phyloP scores from a whole-genome alignment of 352 stramenopile genomes.

The Phytophthora hibernalis region DNA sequence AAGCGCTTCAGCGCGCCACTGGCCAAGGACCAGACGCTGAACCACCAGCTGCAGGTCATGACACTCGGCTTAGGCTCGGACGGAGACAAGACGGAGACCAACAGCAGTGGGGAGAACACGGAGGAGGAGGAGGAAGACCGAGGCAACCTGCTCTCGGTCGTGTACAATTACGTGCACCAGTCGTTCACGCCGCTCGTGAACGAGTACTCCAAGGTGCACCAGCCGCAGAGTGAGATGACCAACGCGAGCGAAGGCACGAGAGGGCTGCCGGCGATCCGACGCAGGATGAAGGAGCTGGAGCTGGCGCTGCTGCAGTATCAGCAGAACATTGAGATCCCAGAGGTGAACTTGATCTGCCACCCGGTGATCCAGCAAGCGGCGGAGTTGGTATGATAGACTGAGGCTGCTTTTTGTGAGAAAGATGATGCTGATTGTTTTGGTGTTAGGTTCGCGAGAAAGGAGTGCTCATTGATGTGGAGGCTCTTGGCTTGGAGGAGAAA shows the following conservation, averaged over 20 bases:
- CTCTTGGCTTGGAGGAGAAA: slow-evolving; percentile 82
- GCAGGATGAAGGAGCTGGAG: slow-evolving; percentile 94
- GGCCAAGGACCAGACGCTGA: slow-evolving; percentile 71
- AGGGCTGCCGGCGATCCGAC: slow-evolving; percentile 87
- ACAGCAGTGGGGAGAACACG: slow-evolving; percentile 57
- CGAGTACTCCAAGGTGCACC: slow-evolving; percentile 87
- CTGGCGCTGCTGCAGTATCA: slow-evolving; percentile 94
- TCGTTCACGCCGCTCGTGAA: slow-evolving; percentile 88
- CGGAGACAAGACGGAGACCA: slow-evolving; percentile 30
- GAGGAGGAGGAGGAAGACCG: slow-evolving; percentile 75
- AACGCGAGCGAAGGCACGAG: slow-evolving; percentile 73
- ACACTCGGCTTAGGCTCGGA: slow-evolving; percentile 74
- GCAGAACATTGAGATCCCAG: slow-evolving; percentile 95
- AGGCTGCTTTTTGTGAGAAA: not conserved
- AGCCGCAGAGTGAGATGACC: slow-evolving; percentile 69
- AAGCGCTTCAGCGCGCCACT: slow-evolving; percentile 80
- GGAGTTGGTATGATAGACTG: slow-evolving; percentile 38
- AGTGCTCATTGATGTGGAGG: slow-evolving; percentile 81
- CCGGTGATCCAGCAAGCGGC: slow-evolving; percentile 87
- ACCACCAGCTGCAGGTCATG: slow-evolving; percentile 89
- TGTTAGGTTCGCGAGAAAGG: slow-evolving; percentile 73
- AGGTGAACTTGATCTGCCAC: slow-evolving; percentile 91
- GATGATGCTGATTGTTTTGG: not conserved
- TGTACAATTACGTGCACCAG: slow-evolving; percentile 92
- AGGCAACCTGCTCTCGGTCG: slow-evolving; percentile 76